Percentiles rank a stretch among this genome's conserved stretches.
phyloP scores from a whole-genome alignment of 345 rosid genomes.

The Cardamine chenopodiifolia region DNA sequence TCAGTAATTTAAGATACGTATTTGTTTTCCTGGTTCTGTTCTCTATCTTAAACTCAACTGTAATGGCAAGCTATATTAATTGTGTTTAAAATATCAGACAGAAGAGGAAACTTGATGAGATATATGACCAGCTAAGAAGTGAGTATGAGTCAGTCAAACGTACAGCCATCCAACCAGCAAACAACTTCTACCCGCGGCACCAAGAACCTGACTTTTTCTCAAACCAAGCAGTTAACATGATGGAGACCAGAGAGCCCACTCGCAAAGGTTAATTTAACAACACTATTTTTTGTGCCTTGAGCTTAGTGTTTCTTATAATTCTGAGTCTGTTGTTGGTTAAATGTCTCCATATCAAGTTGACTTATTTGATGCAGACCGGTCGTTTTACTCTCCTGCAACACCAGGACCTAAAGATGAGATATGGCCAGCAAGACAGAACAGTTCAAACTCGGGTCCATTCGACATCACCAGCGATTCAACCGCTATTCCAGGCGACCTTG shows the following conservation, averaged over 20 bases:
- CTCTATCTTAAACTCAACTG: constrained; percentile 18
- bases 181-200: constrained; percentile 62
- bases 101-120: constrained; percentile 97
- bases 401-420: constrained; percentile 93
- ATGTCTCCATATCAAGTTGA: constrained; percentile 64
- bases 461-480: constrained; percentile 68
- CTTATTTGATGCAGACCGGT: constrained; percentile 88
- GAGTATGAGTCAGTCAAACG: constrained; percentile 78
- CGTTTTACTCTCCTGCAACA: constrained; percentile 78
- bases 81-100: constrained; percentile 56
- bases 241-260: constrained; percentile 63
- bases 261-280: constrained; percentile 64
- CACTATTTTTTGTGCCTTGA: constrained; percentile 13
- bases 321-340: constrained; percentile 40
- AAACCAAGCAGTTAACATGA: constrained; percentile 56
- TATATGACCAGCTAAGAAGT: constrained; percentile 87
- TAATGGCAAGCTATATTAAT: constrained; percentile 1
- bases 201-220: constrained; percentile 77
- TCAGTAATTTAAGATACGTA: constrained; percentile 29
- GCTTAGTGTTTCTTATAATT: constrained; percentile 24
- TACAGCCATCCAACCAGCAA: constrained; percentile 78
- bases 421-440: constrained; percentile 88
- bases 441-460: constrained; percentile 74
- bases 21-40: constrained; percentile 12
- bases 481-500: constrained; percentile 57